These are phyloP conservation scores for Hanseniaspora taiwanica DNA, from an alignment of 805 yeast genomes.

Conservation along the genomic window DNA sequence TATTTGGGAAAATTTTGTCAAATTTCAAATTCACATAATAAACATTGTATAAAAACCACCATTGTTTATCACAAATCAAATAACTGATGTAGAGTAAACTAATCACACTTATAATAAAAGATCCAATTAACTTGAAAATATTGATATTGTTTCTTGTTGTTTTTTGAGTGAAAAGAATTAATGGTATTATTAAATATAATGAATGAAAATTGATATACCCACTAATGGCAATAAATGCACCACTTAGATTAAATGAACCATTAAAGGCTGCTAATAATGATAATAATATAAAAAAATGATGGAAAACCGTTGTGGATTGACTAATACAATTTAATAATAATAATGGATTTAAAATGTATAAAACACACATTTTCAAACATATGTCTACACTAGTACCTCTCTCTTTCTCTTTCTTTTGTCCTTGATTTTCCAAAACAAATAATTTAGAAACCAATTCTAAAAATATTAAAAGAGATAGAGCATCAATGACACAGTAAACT, in stretches of 20 bases:
- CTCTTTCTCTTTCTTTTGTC: too few species aligned
- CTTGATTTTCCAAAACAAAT: constrained; percentile 7
- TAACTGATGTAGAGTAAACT: constrained; percentile 28
- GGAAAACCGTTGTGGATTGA: constrained; percentile 50
- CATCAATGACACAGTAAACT: constrained; percentile 12
- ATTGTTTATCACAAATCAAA: constrained; percentile 24
- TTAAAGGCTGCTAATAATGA: constrained; percentile 33
- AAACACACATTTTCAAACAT: constrained; percentile 36
- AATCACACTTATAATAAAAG: constrained; percentile 17
- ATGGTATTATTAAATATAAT: constrained; percentile 44
- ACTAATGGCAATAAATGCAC: constrained; percentile 46
- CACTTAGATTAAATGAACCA: constrained; percentile 29
- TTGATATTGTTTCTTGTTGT: neutral
- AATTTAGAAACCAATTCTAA: neutral
- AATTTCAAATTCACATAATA: constrained; percentile 49
- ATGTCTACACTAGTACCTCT: too few species aligned
- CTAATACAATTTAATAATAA: constrained; percentile 54
- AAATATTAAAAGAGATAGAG: constrained; percentile 12
- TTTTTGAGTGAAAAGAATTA: constrained; percentile 2
- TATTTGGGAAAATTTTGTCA: constrained; percentile 65
- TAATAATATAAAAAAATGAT: constrained; percentile 42
- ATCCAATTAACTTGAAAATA: constrained; percentile 9
- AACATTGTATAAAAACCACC: constrained; percentile 36
- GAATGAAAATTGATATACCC: constrained; percentile 55
- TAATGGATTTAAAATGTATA: constrained; percentile 73